These are phyloP conservation scores for Guadua angustifolia DNA, from an alignment of 176 grass and related monocot species.

Conservation along the genomic window DNA sequence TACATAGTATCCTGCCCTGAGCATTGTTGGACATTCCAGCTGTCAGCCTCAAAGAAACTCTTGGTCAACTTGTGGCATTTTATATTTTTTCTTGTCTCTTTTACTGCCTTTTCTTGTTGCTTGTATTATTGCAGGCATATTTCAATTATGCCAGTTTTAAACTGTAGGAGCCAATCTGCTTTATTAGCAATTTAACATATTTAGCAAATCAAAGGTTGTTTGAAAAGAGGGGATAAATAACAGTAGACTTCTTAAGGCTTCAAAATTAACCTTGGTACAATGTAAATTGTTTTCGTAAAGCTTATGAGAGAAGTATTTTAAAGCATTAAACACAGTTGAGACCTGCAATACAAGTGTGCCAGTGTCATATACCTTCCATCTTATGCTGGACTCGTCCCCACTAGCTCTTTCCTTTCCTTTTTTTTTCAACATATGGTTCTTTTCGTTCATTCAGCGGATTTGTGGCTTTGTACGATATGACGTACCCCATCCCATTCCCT, in stretches of 20 bases:
- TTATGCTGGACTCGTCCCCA: background rate
- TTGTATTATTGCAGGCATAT: conserved; percentile 5
- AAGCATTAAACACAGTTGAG: background rate
- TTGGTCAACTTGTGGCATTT: background rate
- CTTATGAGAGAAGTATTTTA: conserved; percentile 24
- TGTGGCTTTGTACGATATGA: background rate
- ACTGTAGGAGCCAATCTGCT: background rate
- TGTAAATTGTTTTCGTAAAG: background rate
- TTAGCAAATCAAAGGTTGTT: background rate
- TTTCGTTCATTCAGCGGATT: background rate
- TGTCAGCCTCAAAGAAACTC: background rate
- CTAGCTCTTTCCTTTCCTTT: background rate
- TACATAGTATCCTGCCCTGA: background rate
- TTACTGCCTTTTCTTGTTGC: background rate
- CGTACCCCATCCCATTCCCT: background rate
- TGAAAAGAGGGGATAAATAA: background rate
- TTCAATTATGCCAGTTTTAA: conserved; percentile 1
- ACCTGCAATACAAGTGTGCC: background rate
- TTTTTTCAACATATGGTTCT: background rate
- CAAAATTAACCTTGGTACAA: background rate
- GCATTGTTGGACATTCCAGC: background rate
- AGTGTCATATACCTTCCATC: background rate
- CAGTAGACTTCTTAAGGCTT: background rate
- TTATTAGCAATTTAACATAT: background rate
- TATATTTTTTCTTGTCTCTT: background rate